Percentiles rank a stretch among this genome's conserved stretches.
phyloP scores from a whole-genome alignment of 2,329 filamentous ascomycete genomes.

The Colletotrichum abscissum region DNA sequence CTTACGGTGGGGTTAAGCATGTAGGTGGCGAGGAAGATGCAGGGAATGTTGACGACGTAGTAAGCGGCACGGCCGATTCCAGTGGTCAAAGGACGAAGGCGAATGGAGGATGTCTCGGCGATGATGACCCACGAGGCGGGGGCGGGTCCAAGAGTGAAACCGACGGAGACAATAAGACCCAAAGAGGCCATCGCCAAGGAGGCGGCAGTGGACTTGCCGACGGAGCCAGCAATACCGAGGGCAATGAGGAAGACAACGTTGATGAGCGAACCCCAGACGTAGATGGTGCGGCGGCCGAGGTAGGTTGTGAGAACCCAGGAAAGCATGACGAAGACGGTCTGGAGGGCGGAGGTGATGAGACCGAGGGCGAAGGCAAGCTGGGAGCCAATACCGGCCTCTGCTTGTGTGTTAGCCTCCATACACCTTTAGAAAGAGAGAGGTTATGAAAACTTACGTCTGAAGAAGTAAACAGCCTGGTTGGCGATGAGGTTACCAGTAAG shows the following conservation, averaged over 20 bases:
- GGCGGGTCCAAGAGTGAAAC: conserved; percentile 71
- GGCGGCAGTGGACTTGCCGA: conserved; percentile 48
- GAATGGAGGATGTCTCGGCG: conserved; percentile 73
- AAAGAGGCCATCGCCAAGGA: conserved; percentile 69
- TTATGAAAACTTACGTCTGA: conserved; percentile 54
- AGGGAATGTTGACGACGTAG: conserved; percentile 74
- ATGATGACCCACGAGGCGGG: conserved; percentile 76
- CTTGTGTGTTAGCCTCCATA: conserved; percentile 28
- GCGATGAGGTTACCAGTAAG: conserved; percentile 72
- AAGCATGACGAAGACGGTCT: conserved; percentile 71
- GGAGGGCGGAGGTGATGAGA: conserved; percentile 73
- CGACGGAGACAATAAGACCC: conserved; percentile 73
- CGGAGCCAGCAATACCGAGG: conserved; percentile 69
- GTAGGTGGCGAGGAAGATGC: conserved; percentile 70
- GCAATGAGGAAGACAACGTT: conserved; percentile 65
- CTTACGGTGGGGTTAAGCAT: conserved; percentile 68
- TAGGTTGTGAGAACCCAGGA: conserved; percentile 76
- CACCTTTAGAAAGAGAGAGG: neutral
- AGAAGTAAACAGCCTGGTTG: conserved; percentile 73
- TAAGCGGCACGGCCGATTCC: conserved; percentile 73
- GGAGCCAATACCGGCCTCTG: conserved; percentile 69
- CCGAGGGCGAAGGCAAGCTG: conserved; percentile 70
- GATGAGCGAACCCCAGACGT: conserved; percentile 68
- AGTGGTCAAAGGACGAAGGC: conserved; percentile 73
- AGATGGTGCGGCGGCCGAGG: conserved; percentile 72